A percentile compares a stretch with the other conserved stretches of the same genome.
Evolutionary conservation across 2,329 filamentous ascomycete genomes (phyloP).

Genomic region (Bertia moriformis): DNA sequence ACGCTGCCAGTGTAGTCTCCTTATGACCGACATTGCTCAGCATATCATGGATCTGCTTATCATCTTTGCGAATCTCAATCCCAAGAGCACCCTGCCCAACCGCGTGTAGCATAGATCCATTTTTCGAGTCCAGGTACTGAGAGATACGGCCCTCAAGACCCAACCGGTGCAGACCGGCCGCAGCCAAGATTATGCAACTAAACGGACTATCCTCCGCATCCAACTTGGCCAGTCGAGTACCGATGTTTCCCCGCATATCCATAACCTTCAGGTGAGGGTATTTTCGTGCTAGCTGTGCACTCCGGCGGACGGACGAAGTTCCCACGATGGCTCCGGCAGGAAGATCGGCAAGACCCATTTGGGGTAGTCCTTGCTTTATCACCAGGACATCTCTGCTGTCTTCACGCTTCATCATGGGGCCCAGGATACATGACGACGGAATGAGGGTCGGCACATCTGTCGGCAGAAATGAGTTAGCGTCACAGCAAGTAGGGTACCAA

Average conservation of each 20-base stretch:
- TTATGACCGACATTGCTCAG: conserved; percentile 8
- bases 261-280: conserved; percentile 44
- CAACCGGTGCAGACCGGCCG: conserved; percentile 44
- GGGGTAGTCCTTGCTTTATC: conserved; percentile 26
- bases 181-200: conserved; percentile 45
- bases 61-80: conserved; percentile 43
- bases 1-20: conserved; percentile 34
- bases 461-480: neutral
- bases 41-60: conserved; percentile 35
- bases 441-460: conserved; percentile 52
- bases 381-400: conserved; percentile 32
- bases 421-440: conserved; percentile 36
- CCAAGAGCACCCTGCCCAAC: conserved; percentile 54
- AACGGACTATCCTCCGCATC: conserved; percentile 33
- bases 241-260: conserved; percentile 50
- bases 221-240: conserved; percentile 46
- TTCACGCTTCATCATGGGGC: conserved; percentile 41
- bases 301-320: conserved; percentile 48
- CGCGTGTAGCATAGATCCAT: conserved; percentile 42
- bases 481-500: neutral
- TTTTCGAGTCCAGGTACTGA: conserved; percentile 31
- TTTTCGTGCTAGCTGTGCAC: conserved; percentile 42
- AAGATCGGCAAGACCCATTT: conserved; percentile 34
- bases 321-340: conserved; percentile 46
- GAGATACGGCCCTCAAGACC: conserved; percentile 40